These are phyloP conservation scores for Rosellinia necatrix DNA, from an alignment of 2,329 filamentous ascomycete genomes.

Conservation along the genomic window DNA sequence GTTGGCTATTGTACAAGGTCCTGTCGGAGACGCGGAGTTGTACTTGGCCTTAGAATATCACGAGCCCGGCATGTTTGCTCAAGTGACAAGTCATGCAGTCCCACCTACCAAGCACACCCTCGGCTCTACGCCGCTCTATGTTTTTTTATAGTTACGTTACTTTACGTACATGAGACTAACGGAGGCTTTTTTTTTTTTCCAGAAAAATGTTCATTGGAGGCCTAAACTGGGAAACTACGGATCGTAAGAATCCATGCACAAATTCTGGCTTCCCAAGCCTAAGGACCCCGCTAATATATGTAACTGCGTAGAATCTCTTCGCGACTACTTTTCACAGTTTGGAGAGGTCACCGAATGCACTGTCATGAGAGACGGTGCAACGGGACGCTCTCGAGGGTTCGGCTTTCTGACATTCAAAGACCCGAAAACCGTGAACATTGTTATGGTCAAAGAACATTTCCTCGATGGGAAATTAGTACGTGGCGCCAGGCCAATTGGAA, in stretches of 20 bases:
- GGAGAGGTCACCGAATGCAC: conserved; percentile 97
- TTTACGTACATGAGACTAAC: conserved; percentile 32
- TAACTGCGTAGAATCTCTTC: conserved; percentile 76
- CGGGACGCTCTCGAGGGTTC: conserved; percentile 91
- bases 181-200: conserved; percentile 41
- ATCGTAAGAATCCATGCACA: conserved; percentile 69
- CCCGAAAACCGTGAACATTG: conserved; percentile 95
- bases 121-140: conserved; percentile 7
- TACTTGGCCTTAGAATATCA: conserved; percentile 12
- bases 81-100: conserved; percentile 22
- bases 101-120: conserved; percentile 24
- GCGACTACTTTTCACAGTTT: conserved; percentile 97
- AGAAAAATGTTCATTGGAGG: conserved; percentile 99
- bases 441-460: conserved; percentile 99
- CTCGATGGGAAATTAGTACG: conserved; percentile 97
- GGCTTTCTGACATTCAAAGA: conserved; percentile 98
- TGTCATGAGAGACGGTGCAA: conserved; percentile 97
- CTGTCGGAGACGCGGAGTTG: conserved; percentile 24
- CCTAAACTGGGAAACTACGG: conserved; percentile 98
- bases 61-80: conserved; percentile 29
- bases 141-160: conserved; percentile 20
- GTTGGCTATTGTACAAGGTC: conserved; percentile 29
- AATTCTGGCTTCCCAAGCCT: conserved; percentile 1
- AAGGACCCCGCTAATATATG: conserved; percentile 27
- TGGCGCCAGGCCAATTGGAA: conserved; percentile 22